These are phyloP conservation scores for Teunomyces lycoperdinae DNA, from an alignment of 805 yeast genomes.

Conservation along the genomic window DNA sequence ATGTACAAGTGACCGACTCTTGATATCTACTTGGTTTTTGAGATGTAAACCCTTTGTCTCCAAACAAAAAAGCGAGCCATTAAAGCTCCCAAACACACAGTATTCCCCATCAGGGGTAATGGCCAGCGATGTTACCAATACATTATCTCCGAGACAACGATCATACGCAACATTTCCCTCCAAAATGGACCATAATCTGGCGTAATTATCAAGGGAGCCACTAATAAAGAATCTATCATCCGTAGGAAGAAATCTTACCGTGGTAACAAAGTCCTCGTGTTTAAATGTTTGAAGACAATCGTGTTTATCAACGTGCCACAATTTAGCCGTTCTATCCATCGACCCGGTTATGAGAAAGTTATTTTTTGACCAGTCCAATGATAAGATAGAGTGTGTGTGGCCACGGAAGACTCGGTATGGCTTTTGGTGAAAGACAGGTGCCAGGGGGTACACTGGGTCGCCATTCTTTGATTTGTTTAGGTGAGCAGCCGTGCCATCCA, in stretches of 20 bases:
- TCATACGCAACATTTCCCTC: slow-evolving; percentile 61
- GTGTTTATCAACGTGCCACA: slow-evolving; percentile 80
- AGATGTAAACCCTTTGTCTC: slow-evolving; percentile 62
- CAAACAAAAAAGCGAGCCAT: slow-evolving; percentile 62
- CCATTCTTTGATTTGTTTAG: slow-evolving; percentile 17
- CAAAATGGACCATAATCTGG: slow-evolving; percentile 81
- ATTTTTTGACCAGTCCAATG: slow-evolving; percentile 85
- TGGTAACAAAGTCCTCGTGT: slow-evolving; percentile 81
- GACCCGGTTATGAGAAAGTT: slow-evolving; percentile 77
- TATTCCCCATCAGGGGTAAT: slow-evolving; percentile 65
- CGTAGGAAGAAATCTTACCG: slow-evolving; percentile 73
- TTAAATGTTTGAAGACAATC: slow-evolving; percentile 60
- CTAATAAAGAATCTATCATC: slow-evolving; percentile 86
- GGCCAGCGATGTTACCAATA: slow-evolving; percentile 70
- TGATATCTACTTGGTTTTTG: slow-evolving; percentile 29
- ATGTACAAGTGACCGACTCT: slow-evolving; percentile 21
- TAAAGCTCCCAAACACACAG: slow-evolving; percentile 72
- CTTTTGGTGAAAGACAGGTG: slow-evolving; percentile 72
- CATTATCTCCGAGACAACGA: slow-evolving; percentile 53
- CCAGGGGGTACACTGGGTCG: slow-evolving; percentile 40
- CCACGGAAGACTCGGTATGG: slow-evolving; percentile 64
- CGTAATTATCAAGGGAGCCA: slow-evolving; percentile 73
- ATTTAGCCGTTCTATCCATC: slow-evolving; percentile 76
- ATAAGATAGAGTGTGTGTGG: slow-evolving; percentile 69
- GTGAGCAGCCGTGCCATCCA: background rate